Evolutionary conservation across 1,284 basidiomycete species (phyloP).

Genomic region (Ganoderma resinaceum): DNA sequence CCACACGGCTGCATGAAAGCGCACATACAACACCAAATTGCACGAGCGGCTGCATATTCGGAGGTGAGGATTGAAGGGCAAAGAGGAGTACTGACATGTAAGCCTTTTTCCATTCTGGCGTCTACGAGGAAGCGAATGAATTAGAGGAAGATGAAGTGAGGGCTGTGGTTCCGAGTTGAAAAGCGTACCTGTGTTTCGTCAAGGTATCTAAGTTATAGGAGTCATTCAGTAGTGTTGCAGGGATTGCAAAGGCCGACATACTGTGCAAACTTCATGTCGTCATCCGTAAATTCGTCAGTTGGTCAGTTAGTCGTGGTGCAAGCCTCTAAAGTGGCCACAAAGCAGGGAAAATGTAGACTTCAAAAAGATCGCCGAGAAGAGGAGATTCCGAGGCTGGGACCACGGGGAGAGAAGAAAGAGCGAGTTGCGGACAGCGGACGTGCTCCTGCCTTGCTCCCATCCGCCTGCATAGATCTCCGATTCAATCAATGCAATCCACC

Average conservation of each 20-base stretch:
- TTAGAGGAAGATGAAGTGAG: background rate
- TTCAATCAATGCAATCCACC: background rate
- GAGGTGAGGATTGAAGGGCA: background rate
- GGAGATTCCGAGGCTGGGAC: background rate
- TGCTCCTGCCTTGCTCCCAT: background rate
- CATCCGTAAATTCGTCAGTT: background rate
- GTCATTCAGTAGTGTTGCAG: background rate
- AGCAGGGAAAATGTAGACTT: background rate
- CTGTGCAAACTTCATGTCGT: constrained; percentile 34
- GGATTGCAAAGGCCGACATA: background rate
- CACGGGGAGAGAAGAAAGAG: background rate
- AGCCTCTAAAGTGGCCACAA: background rate
- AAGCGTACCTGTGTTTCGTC: constrained; percentile 71
- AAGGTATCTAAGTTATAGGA: constrained; percentile 55
- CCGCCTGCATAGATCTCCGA: background rate
- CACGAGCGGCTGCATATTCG: constrained; percentile 15
- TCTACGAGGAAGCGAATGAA: constrained; percentile 47
- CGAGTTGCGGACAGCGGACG: background rate
- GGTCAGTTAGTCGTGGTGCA: background rate
- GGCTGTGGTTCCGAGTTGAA: background rate
- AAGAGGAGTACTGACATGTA: constrained; percentile 67
- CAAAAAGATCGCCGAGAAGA: background rate
- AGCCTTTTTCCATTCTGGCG: constrained; percentile 82
- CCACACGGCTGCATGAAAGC: background rate
- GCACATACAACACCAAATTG: background rate